A percentile compares a stretch with the other conserved stretches of the same genome.
Evolutionary conservation across 73 alveolate species (phyloP).

Genomic region (Paramecium sexaurelia): DNA sequence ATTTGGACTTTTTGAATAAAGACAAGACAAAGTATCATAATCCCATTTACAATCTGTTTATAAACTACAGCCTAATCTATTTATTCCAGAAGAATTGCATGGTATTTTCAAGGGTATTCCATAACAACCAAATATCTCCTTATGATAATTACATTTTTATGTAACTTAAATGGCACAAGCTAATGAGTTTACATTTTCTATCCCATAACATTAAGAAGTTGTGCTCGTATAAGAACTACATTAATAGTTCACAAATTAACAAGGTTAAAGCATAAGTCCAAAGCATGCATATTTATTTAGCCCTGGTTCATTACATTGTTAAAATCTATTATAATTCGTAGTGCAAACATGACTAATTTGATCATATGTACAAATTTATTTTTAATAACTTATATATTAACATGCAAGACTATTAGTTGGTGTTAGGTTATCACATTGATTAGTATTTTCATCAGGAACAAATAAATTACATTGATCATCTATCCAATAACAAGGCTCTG

Average conservation of each 20-base stretch:
- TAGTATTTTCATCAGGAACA: background rate
- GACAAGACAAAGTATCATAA: background rate
- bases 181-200: background rate
- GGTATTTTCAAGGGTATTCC: background rate
- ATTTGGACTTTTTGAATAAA: background rate
- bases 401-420: slow-evolving; percentile 12
- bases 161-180: background rate
- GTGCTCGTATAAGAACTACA: background rate
- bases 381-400: background rate
- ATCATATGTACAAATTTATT: slow-evolving; percentile 10
- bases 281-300: slow-evolving; percentile 29
- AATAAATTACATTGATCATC: background rate
- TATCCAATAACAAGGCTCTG: slow-evolving; percentile 2
- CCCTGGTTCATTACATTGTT: background rate
- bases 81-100: background rate
- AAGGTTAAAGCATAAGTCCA: background rate
- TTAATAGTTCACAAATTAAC: background rate
- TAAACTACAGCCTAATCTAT: background rate
- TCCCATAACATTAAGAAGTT: background rate
- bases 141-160: background rate
- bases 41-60: background rate
- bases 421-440: background rate
- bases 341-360: background rate
- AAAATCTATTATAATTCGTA: background rate
- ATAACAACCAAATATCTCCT: background rate